Conservation (phyloP, 305 asterid genomes). For the Fraxinus angustifolia region DNA sequence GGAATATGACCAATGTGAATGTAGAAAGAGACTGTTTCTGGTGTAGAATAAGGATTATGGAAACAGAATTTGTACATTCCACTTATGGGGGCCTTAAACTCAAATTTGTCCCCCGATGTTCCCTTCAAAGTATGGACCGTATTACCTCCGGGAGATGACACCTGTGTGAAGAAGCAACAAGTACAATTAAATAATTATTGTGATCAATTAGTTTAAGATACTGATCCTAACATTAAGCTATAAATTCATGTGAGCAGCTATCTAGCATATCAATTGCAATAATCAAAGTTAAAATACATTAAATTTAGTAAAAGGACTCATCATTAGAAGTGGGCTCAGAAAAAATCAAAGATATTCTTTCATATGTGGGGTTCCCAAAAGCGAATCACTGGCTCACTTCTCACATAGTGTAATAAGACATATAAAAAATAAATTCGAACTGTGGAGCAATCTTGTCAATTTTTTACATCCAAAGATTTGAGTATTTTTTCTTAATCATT, state of each 20-base stretch:
- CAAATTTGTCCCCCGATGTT: constrained; percentile 86
- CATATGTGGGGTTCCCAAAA: neutral
- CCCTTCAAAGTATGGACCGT: constrained; percentile 65
- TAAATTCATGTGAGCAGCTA: constrained; percentile 1
- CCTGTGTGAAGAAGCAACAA: constrained; percentile 45
- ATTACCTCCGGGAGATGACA: constrained; percentile 69
- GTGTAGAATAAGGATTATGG: constrained; percentile 78
- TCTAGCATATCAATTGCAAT: neutral
- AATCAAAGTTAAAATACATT: neutral
- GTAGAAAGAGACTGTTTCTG: constrained; percentile 92
- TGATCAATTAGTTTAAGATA: constrained; percentile 8
- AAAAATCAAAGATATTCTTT: neutral
- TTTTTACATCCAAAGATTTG: neutral
- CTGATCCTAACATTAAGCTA: constrained; percentile 1
- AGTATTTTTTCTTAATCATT: neutral
- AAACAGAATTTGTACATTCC: constrained; percentile 98
- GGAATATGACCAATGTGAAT: constrained; percentile 92
- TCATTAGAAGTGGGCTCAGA: neutral
- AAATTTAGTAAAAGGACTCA: neutral
- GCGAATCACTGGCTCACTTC: neutral
- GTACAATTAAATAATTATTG: neutral
- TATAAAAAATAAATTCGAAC: too few relatives aligned
- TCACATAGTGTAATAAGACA: neutral
- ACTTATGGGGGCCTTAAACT: constrained; percentile 80
- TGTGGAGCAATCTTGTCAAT: neutral